phyloP scores from a whole-genome alignment of 805 yeast genomes.

The Kodamaea nitidulidarum region DNA sequence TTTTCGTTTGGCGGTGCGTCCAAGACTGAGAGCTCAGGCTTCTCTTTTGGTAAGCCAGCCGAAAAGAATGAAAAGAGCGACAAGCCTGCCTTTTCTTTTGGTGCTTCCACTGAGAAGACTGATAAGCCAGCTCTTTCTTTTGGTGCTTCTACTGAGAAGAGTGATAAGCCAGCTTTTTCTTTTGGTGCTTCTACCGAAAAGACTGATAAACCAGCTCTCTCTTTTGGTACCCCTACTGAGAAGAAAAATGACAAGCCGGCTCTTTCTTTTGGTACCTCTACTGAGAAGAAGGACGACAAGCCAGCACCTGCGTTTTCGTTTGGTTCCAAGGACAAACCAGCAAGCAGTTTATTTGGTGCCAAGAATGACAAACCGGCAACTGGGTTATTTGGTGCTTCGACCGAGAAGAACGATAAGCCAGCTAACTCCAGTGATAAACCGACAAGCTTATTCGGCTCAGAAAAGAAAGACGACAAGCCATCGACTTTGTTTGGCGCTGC shows the following conservation, averaged over 20 bases:
- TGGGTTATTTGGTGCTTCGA: too few species aligned
- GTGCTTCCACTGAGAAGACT: conserved; percentile 1
- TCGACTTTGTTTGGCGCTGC: conserved; percentile 9
- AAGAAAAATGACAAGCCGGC: conserved; percentile 1
- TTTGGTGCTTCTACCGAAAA: conserved; percentile 8
- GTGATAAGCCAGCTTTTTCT: background rate
- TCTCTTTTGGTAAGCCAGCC: conserved; percentile 11
- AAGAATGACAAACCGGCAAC: background rate
- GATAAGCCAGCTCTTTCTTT: background rate
- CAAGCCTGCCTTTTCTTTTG: conserved; percentile 10
- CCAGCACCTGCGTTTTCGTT: background rate
- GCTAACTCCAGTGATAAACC: background rate
- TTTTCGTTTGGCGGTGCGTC: conserved; percentile 6
- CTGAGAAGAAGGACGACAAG: background rate
- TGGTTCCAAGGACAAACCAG: background rate
- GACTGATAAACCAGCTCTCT: conserved; percentile 11
- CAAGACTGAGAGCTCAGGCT: conserved; percentile 10
- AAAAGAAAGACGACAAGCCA: background rate
- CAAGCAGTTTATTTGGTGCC: too few species aligned
- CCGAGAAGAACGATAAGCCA: conserved; percentile 3
- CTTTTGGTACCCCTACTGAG: conserved; percentile 4
- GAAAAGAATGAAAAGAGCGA: conserved; percentile 9
- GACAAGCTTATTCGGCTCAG: too few species aligned
- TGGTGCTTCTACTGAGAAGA: background rate
- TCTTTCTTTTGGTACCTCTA: background rate